Evolutionary conservation across 2,329 filamentous ascomycete species (phyloP).

Genomic region (Myriosclerotinia duriaeana): DNA sequence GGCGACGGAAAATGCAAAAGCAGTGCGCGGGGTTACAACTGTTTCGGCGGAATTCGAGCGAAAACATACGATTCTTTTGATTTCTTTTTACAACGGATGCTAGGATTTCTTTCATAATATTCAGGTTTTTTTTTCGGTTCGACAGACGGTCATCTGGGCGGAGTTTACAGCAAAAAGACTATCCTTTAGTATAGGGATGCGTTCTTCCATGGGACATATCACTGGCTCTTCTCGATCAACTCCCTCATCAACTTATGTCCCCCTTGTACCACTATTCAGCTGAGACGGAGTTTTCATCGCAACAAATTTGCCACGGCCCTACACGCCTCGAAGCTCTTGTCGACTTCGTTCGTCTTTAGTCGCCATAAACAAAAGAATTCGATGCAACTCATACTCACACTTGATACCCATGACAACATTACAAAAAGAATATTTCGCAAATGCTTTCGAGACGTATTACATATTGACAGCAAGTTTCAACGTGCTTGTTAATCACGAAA

Average conservation of each 20-base stretch:
- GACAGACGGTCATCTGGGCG: constrained; percentile 40
- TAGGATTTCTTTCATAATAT: constrained; percentile 40
- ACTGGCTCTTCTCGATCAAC: constrained; percentile 40
- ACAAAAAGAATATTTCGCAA: constrained; percentile 24
- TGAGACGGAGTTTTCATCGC: constrained; percentile 39
- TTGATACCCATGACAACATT: constrained; percentile 38
- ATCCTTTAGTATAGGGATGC: constrained; percentile 35
- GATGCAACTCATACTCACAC: constrained; percentile 37
- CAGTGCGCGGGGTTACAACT: constrained; percentile 32
- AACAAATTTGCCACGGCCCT: constrained; percentile 33
- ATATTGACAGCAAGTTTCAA: constrained; percentile 37
- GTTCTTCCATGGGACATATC: constrained; percentile 39
- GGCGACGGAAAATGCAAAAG: constrained; percentile 41
- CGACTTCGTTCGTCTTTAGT: constrained; percentile 41
- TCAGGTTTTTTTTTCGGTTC: constrained; percentile 37
- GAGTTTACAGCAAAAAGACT: constrained; percentile 36
- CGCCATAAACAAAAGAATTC: constrained; percentile 39
- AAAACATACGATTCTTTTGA: constrained; percentile 35
- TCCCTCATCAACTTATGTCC: constrained; percentile 40
- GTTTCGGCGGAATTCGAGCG: constrained; percentile 36
- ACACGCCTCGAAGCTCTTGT: constrained; percentile 37
- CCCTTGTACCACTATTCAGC: constrained; percentile 43
- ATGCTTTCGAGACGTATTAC: constrained; percentile 26
- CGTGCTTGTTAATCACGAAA: constrained; percentile 36
- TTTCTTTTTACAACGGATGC: constrained; percentile 36